These are phyloP conservation scores for Powellomyces hirtus DNA, from an alignment of 192 early-diverging fungal genomes.

Conservation along the genomic window DNA sequence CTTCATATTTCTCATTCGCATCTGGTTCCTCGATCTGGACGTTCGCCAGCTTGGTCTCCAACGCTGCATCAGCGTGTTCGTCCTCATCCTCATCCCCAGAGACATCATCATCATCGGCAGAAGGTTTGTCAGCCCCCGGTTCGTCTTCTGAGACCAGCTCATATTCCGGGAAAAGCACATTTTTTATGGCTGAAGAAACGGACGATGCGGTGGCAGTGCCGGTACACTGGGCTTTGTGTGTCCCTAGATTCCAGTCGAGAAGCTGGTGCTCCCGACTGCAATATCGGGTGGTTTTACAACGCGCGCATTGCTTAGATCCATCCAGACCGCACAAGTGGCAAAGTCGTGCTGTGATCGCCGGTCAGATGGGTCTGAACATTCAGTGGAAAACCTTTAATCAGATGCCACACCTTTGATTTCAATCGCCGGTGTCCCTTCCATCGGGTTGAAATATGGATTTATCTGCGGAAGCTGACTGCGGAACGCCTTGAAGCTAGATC, in stretches of 20 bases:
- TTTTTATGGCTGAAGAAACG: background rate
- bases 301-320: constrained; percentile 67
- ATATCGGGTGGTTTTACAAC: constrained; percentile 72
- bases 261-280: constrained; percentile 85
- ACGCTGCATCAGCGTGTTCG: background rate
- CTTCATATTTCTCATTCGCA: constrained; percentile 37
- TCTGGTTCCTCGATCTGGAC: constrained; percentile 8
- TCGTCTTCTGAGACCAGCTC: constrained; percentile 58
- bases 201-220: background rate
- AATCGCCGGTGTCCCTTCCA: background rate
- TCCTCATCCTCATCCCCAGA: constrained; percentile 16
- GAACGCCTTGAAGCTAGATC: constrained; percentile 76
- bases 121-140: constrained; percentile 33
- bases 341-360: background rate
- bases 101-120: background rate
- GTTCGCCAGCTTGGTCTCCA: background rate
- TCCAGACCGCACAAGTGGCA: constrained; percentile 39
- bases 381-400: background rate
- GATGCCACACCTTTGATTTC: background rate
- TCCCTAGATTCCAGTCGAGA: constrained; percentile 75
- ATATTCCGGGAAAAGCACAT: constrained; percentile 38
- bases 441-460: constrained; percentile 59
- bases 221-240: constrained; percentile 64
- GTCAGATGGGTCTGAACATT: background rate
- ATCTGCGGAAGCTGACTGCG: constrained; percentile 72